These are phyloP conservation scores for Candida sonorensis DNA, from an alignment of 805 yeast genomes.

Conservation along the genomic window DNA sequence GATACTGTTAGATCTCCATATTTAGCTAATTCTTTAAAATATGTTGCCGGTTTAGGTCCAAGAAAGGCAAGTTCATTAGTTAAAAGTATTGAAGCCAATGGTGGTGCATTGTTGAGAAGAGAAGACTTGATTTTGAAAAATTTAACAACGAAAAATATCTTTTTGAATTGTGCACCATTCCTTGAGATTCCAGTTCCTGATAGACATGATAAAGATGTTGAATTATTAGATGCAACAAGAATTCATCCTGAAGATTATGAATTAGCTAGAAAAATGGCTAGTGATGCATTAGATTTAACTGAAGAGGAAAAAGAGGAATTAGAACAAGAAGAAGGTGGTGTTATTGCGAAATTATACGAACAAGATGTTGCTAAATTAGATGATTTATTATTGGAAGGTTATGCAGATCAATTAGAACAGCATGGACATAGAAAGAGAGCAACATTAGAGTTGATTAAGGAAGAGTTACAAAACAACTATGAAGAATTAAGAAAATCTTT, in stretches of 20 bases:
- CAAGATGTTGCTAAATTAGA: slow-evolving; percentile 73
- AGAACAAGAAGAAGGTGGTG: slow-evolving; percentile 76
- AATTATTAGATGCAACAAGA: slow-evolving; percentile 86
- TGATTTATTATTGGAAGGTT: slow-evolving; percentile 82
- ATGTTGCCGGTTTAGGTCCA: slow-evolving; percentile 89
- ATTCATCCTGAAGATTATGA: slow-evolving; percentile 98
- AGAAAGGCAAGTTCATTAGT: slow-evolving; percentile 86
- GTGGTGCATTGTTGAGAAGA: slow-evolving; percentile 59
- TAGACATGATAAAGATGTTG: slow-evolving; percentile 55
- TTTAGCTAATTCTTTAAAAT: slow-evolving; percentile 64
- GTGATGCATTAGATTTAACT: slow-evolving; percentile 93
- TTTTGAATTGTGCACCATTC: slow-evolving; percentile 90
- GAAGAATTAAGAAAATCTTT: slow-evolving; percentile 77
- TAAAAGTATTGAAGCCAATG: slow-evolving; percentile 66
- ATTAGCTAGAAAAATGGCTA: slow-evolving; percentile 93
- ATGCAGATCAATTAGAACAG: slow-evolving; percentile 82
- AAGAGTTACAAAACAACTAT: slow-evolving; percentile 80
- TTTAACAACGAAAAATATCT: slow-evolving; percentile 71
- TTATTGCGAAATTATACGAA: slow-evolving; percentile 63
- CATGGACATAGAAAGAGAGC: slow-evolving; percentile 70
- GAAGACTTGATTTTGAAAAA: slow-evolving; percentile 79
- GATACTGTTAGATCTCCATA: slow-evolving; percentile 77
- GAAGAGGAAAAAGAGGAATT: slow-evolving; percentile 77
- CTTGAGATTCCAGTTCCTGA: slow-evolving; percentile 64
- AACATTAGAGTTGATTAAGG: slow-evolving; percentile 76